Evolutionary conservation across 768 basidiomycete species (phyloP), one percentile per base, ranked within the genome.

Genomic region (Pholiota molesta): DNA sequence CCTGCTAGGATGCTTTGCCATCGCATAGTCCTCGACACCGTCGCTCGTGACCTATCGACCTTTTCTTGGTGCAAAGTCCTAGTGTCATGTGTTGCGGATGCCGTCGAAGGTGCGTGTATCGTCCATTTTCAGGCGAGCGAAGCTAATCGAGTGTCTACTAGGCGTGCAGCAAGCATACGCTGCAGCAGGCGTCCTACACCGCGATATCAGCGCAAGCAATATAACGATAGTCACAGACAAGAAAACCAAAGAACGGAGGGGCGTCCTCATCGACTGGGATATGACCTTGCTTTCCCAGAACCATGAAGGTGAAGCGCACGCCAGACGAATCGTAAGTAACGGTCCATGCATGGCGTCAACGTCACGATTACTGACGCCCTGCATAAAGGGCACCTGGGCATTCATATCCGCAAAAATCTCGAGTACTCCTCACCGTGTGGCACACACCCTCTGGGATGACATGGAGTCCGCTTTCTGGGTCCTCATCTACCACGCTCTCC

Each of bases 121-220:
- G 10, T 21, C 14, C 6, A n/a, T 21, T 21, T 14, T 37, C 11
- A 1, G 2, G 5, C 10, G 5, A 9, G 14, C 11, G 10, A 16
- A 9, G 9, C 35, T 37, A 16, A 37, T 9, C 6, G 9, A 26
- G 23, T 21, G 2, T 14, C 21, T 21, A 21, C 8, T 14, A 49
- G 47, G 7, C 19, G 23, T 23, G 2, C 47, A 49, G 11, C 21
- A 49, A 26, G 47, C 47, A 49, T 49, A 49, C n/a, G 23, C 39
- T 16, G n/a, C n/a, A n/a, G 53, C 35, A 14, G 33, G 47, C 14
- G 19, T 59, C 29, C n/a, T 51, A 16, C 58, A 59, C 19, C 47
- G 58, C 19, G 47, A 59, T 59, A 31, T 59, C 35, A 59, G 58
- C 49, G 47, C 58, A 1, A 33, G 49, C 10, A 59, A 51, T 16